phyloP scores from a whole-genome alignment of 2,329 filamentous ascomycete species.

The Pseudonectria buxi region DNA sequence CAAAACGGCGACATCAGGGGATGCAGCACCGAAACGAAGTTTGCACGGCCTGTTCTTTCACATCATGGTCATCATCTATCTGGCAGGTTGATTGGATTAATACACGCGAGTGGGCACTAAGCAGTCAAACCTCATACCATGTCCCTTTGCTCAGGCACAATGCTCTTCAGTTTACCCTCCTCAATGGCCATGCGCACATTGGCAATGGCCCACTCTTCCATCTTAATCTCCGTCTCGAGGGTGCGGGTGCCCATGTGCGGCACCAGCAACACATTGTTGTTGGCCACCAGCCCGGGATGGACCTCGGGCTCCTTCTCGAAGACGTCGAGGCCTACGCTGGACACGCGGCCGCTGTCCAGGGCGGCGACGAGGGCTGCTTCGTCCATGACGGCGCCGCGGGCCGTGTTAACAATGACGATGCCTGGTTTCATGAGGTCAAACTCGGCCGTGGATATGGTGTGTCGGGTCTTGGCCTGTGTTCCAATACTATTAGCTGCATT shows the following conservation, averaged over 20 bases:
- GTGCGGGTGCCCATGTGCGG: constrained; percentile 87
- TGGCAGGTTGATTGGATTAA: no score
- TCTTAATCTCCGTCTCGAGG: constrained; percentile 54
- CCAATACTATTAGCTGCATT: no score
- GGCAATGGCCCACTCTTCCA: constrained; percentile 70
- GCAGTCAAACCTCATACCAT: constrained; percentile 18
- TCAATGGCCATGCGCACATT: constrained; percentile 61
- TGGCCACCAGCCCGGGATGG: constrained; percentile 63
- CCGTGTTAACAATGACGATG: constrained; percentile 74
- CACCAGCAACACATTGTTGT: constrained; percentile 65
- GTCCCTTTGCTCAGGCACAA: constrained; percentile 63
- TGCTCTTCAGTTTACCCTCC: constrained; percentile 55
- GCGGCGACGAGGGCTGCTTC: constrained; percentile 72
- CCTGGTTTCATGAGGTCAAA: constrained; percentile 74
- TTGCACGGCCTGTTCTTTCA: no score
- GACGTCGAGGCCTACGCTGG: constrained; percentile 69
- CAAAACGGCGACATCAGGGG: no score
- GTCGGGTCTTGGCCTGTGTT: constrained; percentile 58
- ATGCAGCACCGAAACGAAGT: no score
- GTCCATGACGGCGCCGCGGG: constrained; percentile 75
- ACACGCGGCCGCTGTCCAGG: constrained; percentile 62
- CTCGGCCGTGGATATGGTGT: constrained; percentile 65
- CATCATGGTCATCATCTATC: no score
- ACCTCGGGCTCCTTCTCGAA: constrained; percentile 75
- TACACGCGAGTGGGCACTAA: no score